phyloP scores from a whole-genome alignment of 2,329 filamentous ascomycete species.

The Aspergillus pseudoviridinutans region DNA sequence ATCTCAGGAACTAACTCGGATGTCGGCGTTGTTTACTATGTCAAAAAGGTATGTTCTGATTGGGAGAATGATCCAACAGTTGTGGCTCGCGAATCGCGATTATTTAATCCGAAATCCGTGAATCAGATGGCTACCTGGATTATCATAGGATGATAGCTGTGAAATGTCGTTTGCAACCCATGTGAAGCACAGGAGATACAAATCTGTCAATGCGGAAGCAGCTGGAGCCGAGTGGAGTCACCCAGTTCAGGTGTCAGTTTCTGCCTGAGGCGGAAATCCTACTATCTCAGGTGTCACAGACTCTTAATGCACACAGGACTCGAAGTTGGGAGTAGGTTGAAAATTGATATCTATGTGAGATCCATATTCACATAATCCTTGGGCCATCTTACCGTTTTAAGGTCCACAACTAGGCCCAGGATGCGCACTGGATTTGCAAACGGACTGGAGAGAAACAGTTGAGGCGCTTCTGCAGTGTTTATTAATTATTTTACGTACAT shows the following conservation, averaged over 20 bases:
- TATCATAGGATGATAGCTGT: background rate
- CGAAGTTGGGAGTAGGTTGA: background rate
- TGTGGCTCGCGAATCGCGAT: background rate
- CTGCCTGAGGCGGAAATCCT: background rate
- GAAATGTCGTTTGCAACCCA: background rate
- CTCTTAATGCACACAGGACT: background rate
- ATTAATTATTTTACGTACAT: no score
- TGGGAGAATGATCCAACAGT: background rate
- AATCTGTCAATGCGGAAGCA: background rate
- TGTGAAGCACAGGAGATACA: background rate
- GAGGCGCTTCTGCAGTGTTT: no score
- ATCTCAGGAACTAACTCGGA: background rate
- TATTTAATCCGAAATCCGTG: background rate
- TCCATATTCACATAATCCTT: background rate
- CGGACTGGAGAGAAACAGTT: no score
- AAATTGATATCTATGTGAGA: background rate
- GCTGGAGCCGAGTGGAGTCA: background rate
- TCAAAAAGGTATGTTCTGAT: background rate
- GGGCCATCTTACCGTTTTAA: background rate
- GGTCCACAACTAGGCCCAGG: background rate
- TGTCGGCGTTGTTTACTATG: background rate
- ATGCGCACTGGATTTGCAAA: background rate
- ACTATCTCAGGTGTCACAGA: background rate
- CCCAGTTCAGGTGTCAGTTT: background rate
- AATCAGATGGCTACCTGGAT: background rate